Percentiles rank a stretch among this genome's conserved stretches.
These are phyloP conservation scores for Ustilago sp. DNA, from an alignment of 1,284 basidiomycete species.

Conservation along the genomic window DNA sequence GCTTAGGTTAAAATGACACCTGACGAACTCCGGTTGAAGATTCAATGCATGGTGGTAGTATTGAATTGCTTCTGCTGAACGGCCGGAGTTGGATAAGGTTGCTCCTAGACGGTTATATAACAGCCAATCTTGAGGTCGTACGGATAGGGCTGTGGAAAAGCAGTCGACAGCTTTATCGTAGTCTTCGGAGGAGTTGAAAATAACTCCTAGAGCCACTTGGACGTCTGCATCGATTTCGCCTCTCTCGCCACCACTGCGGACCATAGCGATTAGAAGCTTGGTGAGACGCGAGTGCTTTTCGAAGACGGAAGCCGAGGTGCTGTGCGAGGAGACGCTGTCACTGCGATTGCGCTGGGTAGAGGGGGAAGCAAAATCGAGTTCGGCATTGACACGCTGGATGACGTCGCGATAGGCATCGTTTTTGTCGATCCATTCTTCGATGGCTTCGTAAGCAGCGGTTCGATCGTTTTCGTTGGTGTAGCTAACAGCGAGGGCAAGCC, in stretches of 20 bases:
- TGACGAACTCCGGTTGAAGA: slow-evolving; percentile 91
- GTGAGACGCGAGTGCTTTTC: slow-evolving; percentile 67
- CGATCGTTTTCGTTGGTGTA: slow-evolving; percentile 91
- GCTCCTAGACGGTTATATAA: slow-evolving; percentile 96
- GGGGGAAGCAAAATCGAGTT: slow-evolving; percentile 4
- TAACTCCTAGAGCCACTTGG: slow-evolving; percentile 91
- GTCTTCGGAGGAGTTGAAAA: slow-evolving; percentile 90
- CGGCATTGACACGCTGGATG: slow-evolving; percentile 28
- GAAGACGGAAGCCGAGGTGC: slow-evolving; percentile 20
- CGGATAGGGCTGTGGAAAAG: slow-evolving; percentile 86
- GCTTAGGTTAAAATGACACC: slow-evolving; percentile 71
- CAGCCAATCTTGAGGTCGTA: slow-evolving; percentile 92
- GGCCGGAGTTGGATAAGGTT: slow-evolving; percentile 88
- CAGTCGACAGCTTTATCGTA: slow-evolving; percentile 93
- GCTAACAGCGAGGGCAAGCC: slow-evolving; percentile 91
- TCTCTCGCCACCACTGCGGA: slow-evolving; percentile 50
- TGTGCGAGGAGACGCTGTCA: slow-evolving; percentile 36
- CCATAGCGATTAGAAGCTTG: slow-evolving; percentile 70
- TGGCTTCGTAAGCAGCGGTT: slow-evolving; percentile 78
- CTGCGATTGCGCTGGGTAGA: slow-evolving; percentile 24
- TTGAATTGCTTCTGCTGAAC: slow-evolving; percentile 82
- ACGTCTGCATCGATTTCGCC: slow-evolving; percentile 80
- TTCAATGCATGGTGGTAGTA: slow-evolving; percentile 92
- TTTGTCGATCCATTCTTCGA: slow-evolving; percentile 80
- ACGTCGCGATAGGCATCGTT: slow-evolving; percentile 72